These are phyloP conservation scores for Cutaneotrichosporon dermatis DNA, from an alignment of 1,284 basidiomycete genomes.

Conservation along the genomic window DNA sequence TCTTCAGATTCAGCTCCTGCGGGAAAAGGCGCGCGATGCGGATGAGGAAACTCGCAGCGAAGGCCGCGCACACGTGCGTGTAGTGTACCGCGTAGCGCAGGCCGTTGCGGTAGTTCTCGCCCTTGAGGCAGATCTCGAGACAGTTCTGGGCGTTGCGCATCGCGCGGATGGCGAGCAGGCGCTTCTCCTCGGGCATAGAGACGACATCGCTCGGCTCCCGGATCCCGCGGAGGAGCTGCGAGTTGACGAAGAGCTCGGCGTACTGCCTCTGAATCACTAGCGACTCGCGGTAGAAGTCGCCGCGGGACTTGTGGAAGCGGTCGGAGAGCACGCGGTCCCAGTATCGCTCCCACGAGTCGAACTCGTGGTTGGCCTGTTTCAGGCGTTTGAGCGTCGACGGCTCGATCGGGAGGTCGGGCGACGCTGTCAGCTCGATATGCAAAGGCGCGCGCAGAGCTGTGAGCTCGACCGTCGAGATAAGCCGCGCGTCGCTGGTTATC, in stretches of 20 bases:
- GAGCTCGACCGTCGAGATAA: conserved; percentile 71
- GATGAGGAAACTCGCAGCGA: conserved; percentile 80
- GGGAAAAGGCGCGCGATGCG: conserved; percentile 82
- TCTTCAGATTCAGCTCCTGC: conserved; percentile 69
- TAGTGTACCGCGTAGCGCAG: conserved; percentile 66
- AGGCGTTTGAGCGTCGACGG: conserved; percentile 43
- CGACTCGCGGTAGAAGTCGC: conserved; percentile 47
- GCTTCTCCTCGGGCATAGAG: conserved; percentile 46
- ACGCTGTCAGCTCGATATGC: conserved; percentile 45
- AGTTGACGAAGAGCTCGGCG: conserved; percentile 49
- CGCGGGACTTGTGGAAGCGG: conserved; percentile 41
- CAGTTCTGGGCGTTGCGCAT: conserved; percentile 49
- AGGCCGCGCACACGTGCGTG: conserved; percentile 76
- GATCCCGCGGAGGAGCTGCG: conserved; percentile 46
- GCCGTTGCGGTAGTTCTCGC: conserved; percentile 66
- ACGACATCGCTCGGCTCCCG: conserved; percentile 44
- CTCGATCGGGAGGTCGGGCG: conserved; percentile 44
- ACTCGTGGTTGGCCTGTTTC: conserved; percentile 48
- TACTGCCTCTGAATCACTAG: conserved; percentile 44
- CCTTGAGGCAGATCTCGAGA: conserved; percentile 45
- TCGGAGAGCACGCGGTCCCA: conserved; percentile 48
- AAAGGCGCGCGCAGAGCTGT: conserved; percentile 45
- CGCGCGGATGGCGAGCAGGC: conserved; percentile 45
- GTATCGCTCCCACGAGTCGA: conserved; percentile 49
- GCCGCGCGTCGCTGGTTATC: conserved; percentile 85